Evolutionary conservation across 139 green algal genomes (phyloP).

Genomic region (Chlorella sp.): DNA sequence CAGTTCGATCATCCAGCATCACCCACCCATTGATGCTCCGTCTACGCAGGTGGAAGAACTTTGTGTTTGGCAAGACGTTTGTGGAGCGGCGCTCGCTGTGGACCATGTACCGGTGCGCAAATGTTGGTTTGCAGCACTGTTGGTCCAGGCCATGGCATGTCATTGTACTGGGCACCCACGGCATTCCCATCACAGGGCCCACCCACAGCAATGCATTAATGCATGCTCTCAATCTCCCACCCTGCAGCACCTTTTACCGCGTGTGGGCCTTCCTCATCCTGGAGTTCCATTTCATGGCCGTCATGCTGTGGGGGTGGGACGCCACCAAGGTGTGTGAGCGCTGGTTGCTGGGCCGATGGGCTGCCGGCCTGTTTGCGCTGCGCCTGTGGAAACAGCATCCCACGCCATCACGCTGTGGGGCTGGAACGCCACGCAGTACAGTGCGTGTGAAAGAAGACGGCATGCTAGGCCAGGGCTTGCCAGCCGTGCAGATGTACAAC

Average conservation of each 20-base stretch:
- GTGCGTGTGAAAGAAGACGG: too few relatives aligned
- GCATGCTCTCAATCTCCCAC: background rate
- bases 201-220: background rate
- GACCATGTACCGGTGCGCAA: conserved; percentile 42
- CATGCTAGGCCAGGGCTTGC: too few relatives aligned
- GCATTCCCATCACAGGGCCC: too few relatives aligned
- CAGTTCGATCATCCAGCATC: background rate
- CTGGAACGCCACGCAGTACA: too few relatives aligned
- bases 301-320: conserved; percentile 45
- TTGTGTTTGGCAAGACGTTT: conserved; percentile 71
- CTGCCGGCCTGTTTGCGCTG: too few relatives aligned
- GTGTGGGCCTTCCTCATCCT: conserved; percentile 69
- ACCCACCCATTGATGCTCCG: too few relatives aligned
- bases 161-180: background rate
- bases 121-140: background rate
- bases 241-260: conserved; percentile 57
- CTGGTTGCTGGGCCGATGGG: too few relatives aligned
- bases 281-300: conserved; percentile 64
- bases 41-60: background rate
- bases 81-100: conserved; percentile 61
- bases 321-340: background rate
- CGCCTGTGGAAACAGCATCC: too few relatives aligned
- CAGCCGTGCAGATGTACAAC: too few relatives aligned
- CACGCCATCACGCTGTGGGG: too few relatives aligned
- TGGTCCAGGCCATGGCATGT: too few relatives aligned